phyloP scores from a whole-genome alignment of 23 red algal species.

The Gracilaria gracilis region DNA sequence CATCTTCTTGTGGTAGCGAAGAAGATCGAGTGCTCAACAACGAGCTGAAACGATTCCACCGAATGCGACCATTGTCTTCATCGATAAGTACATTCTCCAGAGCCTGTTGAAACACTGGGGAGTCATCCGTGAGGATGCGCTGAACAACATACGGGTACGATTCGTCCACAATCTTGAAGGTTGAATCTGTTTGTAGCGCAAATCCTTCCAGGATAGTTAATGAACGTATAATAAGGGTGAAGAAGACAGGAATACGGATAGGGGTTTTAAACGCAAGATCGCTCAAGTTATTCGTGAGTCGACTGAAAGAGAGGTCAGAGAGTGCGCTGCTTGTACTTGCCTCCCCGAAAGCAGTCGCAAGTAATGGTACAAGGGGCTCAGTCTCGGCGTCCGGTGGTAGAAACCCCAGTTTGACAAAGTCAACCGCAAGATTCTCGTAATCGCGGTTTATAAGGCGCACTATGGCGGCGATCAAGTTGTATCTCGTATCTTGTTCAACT shows the following conservation, averaged over 20 bases:
- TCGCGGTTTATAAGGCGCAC: constrained; percentile 91
- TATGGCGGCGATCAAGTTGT: constrained; percentile 85
- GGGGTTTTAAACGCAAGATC: constrained; percentile 81
- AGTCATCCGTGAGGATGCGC: constrained; percentile 81
- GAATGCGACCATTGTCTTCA: constrained; percentile 75
- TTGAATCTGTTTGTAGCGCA: constrained; percentile 78
- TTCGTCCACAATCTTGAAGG: constrained; percentile 95
- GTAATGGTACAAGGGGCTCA: constrained; percentile 67
- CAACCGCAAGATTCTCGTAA: constrained; percentile 75
- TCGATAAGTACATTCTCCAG: constrained; percentile 85
- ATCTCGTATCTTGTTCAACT: constrained; percentile 69
- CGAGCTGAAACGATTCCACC: constrained; percentile 88
- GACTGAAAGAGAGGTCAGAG: constrained; percentile 84
- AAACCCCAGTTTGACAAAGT: constrained; percentile 92
- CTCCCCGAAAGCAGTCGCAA: constrained; percentile 79
- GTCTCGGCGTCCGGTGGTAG: constrained; percentile 81
- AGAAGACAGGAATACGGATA: constrained; percentile 91
- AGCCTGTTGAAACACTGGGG: constrained; percentile 69
- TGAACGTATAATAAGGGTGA: constrained; percentile 92
- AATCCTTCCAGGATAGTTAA: constrained; percentile 97
- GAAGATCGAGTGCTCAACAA: constrained; percentile 69
- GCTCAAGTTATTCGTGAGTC: constrained; percentile 79
- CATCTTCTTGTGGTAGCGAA: constrained; percentile 28
- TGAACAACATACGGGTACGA: constrained; percentile 90
- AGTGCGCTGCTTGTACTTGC: constrained; percentile 65